phyloP scores from a whole-genome alignment of 2,329 filamentous ascomycete genomes.

The Tolypocladium ophioglossoides region DNA sequence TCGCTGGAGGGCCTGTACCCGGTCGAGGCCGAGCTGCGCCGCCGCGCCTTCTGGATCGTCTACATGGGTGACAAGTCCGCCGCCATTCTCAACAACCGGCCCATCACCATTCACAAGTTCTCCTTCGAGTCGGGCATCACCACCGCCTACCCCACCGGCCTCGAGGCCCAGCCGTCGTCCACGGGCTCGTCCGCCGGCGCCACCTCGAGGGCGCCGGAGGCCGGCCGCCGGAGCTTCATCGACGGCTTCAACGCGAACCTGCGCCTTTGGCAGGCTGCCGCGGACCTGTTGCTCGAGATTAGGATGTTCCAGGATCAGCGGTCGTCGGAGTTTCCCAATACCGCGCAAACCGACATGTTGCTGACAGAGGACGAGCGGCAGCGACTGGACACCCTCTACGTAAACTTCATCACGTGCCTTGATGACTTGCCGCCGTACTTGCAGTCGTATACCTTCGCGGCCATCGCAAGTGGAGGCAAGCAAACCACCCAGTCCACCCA shows the following conservation, averaged over 20 bases:
- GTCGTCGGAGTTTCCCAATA: conserved; percentile 1
- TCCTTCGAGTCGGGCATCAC: conserved; percentile 30
- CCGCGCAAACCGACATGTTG: neutral
- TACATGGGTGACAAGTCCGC: conserved; percentile 30
- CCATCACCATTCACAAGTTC: conserved; percentile 32
- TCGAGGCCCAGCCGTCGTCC: conserved; percentile 12
- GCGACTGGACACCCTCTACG: conserved; percentile 23
- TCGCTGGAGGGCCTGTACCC: conserved; percentile 22
- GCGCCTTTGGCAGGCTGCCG: conserved; percentile 27
- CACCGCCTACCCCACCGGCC: conserved; percentile 20
- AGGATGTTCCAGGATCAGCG: conserved; percentile 18
- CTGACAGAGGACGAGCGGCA: conserved; percentile 16
- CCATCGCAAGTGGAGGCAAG: conserved; percentile 2
- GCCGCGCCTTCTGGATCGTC: conserved; percentile 27
- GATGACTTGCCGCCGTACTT: conserved; percentile 27
- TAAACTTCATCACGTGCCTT: conserved; percentile 28
- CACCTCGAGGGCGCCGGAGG: conserved; percentile 5
- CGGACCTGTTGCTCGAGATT: conserved; percentile 26
- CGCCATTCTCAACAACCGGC: conserved; percentile 26
- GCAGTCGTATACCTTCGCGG: conserved; percentile 16
- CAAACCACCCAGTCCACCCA: conserved; percentile 16
- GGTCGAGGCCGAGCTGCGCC: conserved; percentile 26
- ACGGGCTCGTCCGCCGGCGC: conserved; percentile 5
- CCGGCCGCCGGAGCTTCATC: conserved; percentile 17
- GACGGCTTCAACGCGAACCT: conserved; percentile 31